phyloP scores from a whole-genome alignment of 2,329 filamentous ascomycete genomes.

The Falciphora oryzae region DNA sequence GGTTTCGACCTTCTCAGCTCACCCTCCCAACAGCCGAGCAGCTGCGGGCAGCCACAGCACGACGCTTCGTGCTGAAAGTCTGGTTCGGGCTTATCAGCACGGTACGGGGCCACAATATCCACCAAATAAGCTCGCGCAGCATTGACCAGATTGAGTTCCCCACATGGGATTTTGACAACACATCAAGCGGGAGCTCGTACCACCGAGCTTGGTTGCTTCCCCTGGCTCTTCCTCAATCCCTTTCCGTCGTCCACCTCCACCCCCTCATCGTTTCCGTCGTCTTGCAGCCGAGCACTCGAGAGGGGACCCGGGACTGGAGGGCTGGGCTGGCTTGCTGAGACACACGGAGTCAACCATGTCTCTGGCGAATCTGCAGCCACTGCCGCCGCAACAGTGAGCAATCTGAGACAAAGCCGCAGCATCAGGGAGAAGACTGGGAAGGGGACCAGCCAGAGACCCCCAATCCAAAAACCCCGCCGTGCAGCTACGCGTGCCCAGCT shows the following conservation, averaged over 20 bases:
- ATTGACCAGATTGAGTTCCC: not conserved
- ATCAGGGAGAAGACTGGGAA: not conserved
- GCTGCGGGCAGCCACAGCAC: not conserved
- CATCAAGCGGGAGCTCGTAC: conserved; percentile 4
- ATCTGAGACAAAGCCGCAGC: not conserved
- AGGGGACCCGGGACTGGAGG: not conserved
- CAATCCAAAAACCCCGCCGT: not conserved
- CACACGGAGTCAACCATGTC: conserved; percentile 8
- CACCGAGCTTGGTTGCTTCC: not conserved
- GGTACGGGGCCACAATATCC: not conserved
- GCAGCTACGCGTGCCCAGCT: not conserved
- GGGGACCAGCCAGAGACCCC: not conserved
- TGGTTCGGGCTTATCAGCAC: not conserved
- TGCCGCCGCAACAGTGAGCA: not conserved
- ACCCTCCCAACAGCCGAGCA: no score
- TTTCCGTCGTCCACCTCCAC: not conserved
- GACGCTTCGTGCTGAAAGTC: not conserved
- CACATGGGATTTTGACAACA: conserved; percentile 4
- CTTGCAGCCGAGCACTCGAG: not conserved
- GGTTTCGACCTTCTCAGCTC: no score
- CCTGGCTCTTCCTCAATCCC: not conserved
- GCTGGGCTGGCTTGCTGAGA: conserved; percentile 5
- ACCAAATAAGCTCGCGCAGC: conserved; percentile 9
- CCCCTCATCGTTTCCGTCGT: not conserved
- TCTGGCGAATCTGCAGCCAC: not conserved